Base-by-base conservation (phyloP, 2,329 filamentous ascomycete species). In the Byssochlamys sp. region DNA sequence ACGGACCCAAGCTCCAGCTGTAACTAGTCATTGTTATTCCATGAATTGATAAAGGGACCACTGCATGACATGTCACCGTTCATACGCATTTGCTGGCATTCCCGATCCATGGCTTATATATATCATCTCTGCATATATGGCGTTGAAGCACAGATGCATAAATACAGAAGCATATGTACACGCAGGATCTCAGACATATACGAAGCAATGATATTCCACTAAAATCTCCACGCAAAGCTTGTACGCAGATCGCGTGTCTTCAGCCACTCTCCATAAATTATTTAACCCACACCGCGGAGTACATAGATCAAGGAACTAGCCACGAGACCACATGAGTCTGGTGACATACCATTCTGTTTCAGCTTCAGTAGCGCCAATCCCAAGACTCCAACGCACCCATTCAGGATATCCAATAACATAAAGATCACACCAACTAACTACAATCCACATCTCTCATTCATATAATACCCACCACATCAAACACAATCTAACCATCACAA, bases 1-100 rank as follows among this genome's bases (percentile, higher is more conserved):
- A 58, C 27, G 59, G 59, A 25, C 58, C 3, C 24, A 55, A 48
- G 50, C 58, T 29, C 28, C 55, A 57, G 52, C 12, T 54, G 33
- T 57, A 19, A 19, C 19, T 19, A 57, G 14, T 65, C 9, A 3
- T 6, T 19, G n/a, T 19, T 19, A 24, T 45, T 45, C 14, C 14
- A 45, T 24, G 1, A 7, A 19, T 7, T 6, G 9, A 45, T 19
- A n/a, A 31, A 9, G 2, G 39, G 3, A 45, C 19, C 7, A 45
- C 39, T 9, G n/a, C n/a, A 45, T 45, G 39, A n/a, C n/a, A 45
- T 45, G 39, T 7, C 6, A 9, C 39, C 39, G 19, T 45, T 19
- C 19, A 45, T n/a, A 45, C 4, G 19, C n/a, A 24, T 45, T 45
- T 45, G 31, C 31, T 45, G n/a, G 19, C 39, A 24, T 45, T 19